phyloP scores from a whole-genome alignment of 768 basidiomycete species.

The Kwoniella botswanensis region DNA sequence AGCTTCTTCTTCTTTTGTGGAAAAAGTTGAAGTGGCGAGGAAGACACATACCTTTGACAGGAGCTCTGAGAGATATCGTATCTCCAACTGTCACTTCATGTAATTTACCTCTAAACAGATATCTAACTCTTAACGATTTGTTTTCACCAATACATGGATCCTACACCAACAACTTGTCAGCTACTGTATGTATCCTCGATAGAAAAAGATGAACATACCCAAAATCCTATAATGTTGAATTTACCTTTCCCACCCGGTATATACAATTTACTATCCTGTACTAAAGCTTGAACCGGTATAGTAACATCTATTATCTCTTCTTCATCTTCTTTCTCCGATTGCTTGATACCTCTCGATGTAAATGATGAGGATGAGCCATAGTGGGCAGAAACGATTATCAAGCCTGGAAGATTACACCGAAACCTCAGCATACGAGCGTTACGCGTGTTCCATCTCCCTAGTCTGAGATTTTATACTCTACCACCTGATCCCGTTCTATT shows the following conservation, averaged over 20 bases:
- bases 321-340: constrained; percentile 61
- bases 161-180: constrained; percentile 25
- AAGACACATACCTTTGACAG: constrained; percentile 42
- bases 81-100: constrained; percentile 80
- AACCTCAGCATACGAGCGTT: background rate
- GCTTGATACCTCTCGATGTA: constrained; percentile 45
- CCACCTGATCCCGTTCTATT: background rate
- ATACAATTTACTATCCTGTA: constrained; percentile 75
- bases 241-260: constrained; percentile 78
- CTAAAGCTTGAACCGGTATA: constrained; percentile 77
- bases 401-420: constrained; percentile 61
- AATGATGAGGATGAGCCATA: constrained; percentile 66
- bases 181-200: background rate
- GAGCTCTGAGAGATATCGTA: constrained; percentile 65
- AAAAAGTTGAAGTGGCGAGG: background rate
- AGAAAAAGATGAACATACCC: constrained; percentile 53
- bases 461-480: background rate
- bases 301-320: constrained; percentile 76
- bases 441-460: background rate
- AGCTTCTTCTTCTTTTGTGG: background rate
- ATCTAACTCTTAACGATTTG: constrained; percentile 74
- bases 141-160: constrained; percentile 77
- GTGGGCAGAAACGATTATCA: constrained; percentile 75
- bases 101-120: constrained; percentile 72
- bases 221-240: constrained; percentile 83